Evolutionary conservation across 306 rosid species (phyloP), one percentile per base, ranked within the genome.

Genomic region (Ceratonia siliqua): DNA sequence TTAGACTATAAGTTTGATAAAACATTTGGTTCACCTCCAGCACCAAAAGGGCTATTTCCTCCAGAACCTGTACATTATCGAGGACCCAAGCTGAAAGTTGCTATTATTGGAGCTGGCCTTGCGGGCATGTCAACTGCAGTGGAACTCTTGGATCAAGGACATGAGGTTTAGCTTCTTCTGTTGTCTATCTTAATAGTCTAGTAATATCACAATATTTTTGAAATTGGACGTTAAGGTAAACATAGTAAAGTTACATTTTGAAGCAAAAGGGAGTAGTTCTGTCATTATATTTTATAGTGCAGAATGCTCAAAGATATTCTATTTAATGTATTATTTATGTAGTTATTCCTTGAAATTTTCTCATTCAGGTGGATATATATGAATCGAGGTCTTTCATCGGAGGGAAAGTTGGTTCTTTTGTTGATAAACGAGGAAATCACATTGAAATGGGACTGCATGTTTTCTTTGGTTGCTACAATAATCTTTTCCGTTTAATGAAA

Each of bases 111-210:
- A 67, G 97, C 99, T 79, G 99, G 99, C 30, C 95, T 94, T 81
- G 99, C 97, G 0, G 97, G 99, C 79, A 92, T 94, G 99, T 92
- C 97, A 55, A 94, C 99, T 17, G 99, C 97, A 1, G 97, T 92
- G 62, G 99, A 94, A 77, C 97, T 94, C 79, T 82, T 94, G 92
- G 95, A 94, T 85, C 97, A 90, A 87, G 97, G 99, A 12, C 99
- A 94, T 18, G 97, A 94, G 99, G 99, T 94, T 81, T 62, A 65
- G 15, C 74, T 75, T 78, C 30, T 76, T 53, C 22, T 55, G n/a
- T 58, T 66, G 11, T 73, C 70, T 14, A 24, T 13, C 30, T 22
- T 17, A 13, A 5, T 13, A 28, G 62, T 10, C 2, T 27, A 4
- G 17, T 72, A 1, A 7, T 39, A 68, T 33, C 35, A 18, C 57